Percentiles rank a stretch among this genome's conserved stretches.
Evolutionary conservation across 345 rosid genomes (phyloP).

Genomic region (Arabis hirsuta): DNA sequence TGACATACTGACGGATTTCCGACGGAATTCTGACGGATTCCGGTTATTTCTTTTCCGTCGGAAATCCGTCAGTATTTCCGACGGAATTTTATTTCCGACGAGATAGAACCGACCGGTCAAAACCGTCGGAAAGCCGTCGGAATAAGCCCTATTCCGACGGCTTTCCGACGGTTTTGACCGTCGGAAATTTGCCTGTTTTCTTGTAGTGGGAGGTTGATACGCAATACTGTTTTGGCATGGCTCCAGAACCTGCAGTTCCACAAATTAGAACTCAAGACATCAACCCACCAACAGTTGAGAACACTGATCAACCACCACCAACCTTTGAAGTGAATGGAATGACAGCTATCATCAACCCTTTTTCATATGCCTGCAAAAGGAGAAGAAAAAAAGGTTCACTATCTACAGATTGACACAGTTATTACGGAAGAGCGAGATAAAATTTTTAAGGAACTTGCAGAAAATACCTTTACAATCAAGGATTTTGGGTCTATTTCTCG

Average conservation of each 20-base stretch:
- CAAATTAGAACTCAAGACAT: conserved; percentile 14
- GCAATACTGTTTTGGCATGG: conserved; percentile 95
- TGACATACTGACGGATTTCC: too few relatives aligned
- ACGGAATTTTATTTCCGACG: too few relatives aligned
- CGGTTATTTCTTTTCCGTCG: too few relatives aligned
- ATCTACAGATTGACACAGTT: conserved; percentile 3
- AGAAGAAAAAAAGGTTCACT: conserved; percentile 9
- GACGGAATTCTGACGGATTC: too few relatives aligned
- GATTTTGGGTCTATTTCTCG: too few relatives aligned
- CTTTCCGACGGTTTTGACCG: too few relatives aligned
- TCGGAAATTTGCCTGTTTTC: too few relatives aligned
- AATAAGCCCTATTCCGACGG: too few relatives aligned
- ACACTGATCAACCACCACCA: conserved; percentile 26
- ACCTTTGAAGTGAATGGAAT: conserved; percentile 99
- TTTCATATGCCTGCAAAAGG: conserved; percentile 85
- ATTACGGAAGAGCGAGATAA: conserved; percentile 4
- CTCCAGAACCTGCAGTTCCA: conserved; percentile 71
- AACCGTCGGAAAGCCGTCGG: too few relatives aligned
- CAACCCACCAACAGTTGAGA: conserved; percentile 23
- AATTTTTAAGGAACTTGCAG: background rate
- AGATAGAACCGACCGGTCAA: too few relatives aligned
- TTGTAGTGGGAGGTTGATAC: conserved; percentile 82
- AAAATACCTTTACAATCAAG: conserved; percentile 85
- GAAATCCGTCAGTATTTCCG: too few relatives aligned
- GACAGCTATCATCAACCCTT: conserved; percentile 98